Evolutionary conservation across 2,329 filamentous ascomycete genomes (phyloP).

Genomic region (Immersiporthe knoxdaviesiana): DNA sequence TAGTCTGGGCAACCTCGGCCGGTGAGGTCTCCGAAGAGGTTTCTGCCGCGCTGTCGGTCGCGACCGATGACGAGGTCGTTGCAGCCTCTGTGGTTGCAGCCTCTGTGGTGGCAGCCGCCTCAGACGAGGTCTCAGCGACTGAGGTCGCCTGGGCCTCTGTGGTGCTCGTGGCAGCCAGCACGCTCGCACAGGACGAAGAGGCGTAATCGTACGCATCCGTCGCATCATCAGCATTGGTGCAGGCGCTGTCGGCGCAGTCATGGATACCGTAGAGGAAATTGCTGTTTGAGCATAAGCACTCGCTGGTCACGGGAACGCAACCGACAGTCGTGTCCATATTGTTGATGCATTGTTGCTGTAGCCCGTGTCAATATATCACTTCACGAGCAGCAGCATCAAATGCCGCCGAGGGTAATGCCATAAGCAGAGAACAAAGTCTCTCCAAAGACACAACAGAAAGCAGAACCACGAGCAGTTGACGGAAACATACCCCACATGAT

Average conservation of each 20-base stretch:
- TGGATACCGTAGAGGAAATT: slow-evolving; percentile 30
- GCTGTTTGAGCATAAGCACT: slow-evolving; percentile 34
- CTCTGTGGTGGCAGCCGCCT: slow-evolving; percentile 16
- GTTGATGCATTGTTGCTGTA: slow-evolving; percentile 24
- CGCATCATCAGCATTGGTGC: slow-evolving; percentile 30
- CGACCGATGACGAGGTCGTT: slow-evolving; percentile 16
- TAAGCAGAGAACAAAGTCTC: neutral
- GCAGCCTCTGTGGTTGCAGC: slow-evolving; percentile 18
- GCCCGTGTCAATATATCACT: slow-evolving; percentile 10
- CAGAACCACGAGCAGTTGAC: neutral
- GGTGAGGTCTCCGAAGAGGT: slow-evolving; percentile 19
- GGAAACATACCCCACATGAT: slow-evolving; percentile 26
- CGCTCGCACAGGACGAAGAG: slow-evolving; percentile 30
- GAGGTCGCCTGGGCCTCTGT: slow-evolving; percentile 15
- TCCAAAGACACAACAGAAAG: neutral
- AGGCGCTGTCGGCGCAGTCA: slow-evolving; percentile 32
- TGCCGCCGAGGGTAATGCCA: neutral
- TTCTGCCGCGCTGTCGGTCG: slow-evolving; percentile 3
- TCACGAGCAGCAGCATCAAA: neutral
- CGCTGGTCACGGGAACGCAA: slow-evolving; percentile 26
- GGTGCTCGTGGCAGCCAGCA: slow-evolving; percentile 8
- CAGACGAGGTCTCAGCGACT: slow-evolving; percentile 6
- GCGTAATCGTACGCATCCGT: slow-evolving; percentile 30
- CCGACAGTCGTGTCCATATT: slow-evolving; percentile 20
- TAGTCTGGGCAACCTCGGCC: slow-evolving; percentile 9